phyloP scores from a whole-genome alignment of 306 rosid genomes.

The Lathyrus oleraceus region DNA sequence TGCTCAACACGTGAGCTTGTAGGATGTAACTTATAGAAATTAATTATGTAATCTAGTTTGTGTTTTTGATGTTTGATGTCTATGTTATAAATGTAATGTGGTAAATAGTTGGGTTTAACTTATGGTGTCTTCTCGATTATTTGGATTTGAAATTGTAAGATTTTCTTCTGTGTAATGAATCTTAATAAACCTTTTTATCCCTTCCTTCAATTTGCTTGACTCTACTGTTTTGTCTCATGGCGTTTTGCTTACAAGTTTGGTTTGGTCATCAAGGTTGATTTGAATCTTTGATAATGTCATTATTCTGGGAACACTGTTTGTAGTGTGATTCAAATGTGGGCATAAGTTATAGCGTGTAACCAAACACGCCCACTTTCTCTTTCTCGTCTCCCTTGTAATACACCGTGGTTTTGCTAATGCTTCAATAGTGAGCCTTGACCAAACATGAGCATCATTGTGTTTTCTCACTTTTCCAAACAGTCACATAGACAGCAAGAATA shows the following conservation, averaged over 20 bases:
- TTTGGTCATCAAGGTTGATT: neutral
- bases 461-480: too few relatives aligned
- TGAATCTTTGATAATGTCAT: neutral
- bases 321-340: neutral
- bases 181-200: neutral
- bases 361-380: too few relatives aligned
- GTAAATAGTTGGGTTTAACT: slow-evolving; percentile 19
- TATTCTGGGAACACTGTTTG: neutral
- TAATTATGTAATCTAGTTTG: slow-evolving; percentile 20
- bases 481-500: too few relatives aligned
- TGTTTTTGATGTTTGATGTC: neutral
- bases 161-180: neutral
- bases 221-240: too few relatives aligned
- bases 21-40: slow-evolving; percentile 31
- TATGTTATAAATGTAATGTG: neutral
- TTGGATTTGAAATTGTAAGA: neutral
- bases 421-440: too few relatives aligned
- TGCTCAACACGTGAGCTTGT: slow-evolving; percentile 3
- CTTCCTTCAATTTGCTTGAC: too few relatives aligned
- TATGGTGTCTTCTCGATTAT: neutral
- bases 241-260: neutral
- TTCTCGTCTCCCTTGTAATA: too few relatives aligned
- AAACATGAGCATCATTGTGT: too few relatives aligned
- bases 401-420: too few relatives aligned
- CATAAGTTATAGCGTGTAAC: too few relatives aligned